Conservation (phyloP, 352 stramenopile species). For the Phytophthora vignae region DNA sequence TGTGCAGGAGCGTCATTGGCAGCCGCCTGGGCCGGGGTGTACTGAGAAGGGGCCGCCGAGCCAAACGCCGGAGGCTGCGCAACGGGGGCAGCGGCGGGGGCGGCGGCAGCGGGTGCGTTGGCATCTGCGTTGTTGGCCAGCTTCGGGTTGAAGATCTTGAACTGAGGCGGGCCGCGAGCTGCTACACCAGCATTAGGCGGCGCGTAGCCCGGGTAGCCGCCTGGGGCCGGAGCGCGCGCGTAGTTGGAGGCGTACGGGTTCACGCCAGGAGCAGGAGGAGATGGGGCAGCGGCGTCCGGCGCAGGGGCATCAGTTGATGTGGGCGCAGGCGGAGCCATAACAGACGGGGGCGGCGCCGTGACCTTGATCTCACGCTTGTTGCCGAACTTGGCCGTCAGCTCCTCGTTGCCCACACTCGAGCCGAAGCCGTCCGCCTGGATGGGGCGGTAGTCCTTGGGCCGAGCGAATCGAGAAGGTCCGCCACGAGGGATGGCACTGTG, state of each 20-base stretch:
- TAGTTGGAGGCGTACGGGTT: slow-evolving; percentile 72
- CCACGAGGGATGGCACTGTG: slow-evolving; percentile 85
- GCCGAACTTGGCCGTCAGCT: slow-evolving; percentile 90
- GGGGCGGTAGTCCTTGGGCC: slow-evolving; percentile 77
- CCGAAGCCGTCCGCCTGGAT: slow-evolving; percentile 92
- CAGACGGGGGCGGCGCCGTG: slow-evolving; percentile 72
- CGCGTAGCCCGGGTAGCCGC: slow-evolving; percentile 50
- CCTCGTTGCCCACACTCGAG: slow-evolving; percentile 88
- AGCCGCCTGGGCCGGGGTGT: slow-evolving; percentile 19
- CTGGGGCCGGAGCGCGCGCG: slow-evolving; percentile 32
- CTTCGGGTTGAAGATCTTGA: slow-evolving; percentile 91
- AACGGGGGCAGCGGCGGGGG: slow-evolving; percentile 5
- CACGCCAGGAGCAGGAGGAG: slow-evolving; percentile 32
- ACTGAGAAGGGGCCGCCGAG: slow-evolving; percentile 20
- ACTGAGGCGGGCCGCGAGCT: slow-evolving; percentile 65
- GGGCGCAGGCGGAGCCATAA: slow-evolving; percentile 23
- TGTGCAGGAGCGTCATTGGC: slow-evolving; percentile 46
- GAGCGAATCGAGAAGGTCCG: slow-evolving; percentile 54
- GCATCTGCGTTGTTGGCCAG: slow-evolving; percentile 47
- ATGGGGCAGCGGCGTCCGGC: slow-evolving; percentile 1
- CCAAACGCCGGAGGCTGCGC: slow-evolving; percentile 39
- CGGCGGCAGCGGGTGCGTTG: slow-evolving; percentile 15
- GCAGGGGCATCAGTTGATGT: slow-evolving; percentile 10
- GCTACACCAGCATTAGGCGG: slow-evolving; percentile 39
- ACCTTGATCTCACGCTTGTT: slow-evolving; percentile 87